Conservation (phyloP, 164 flowering plant genomes). For the Liriodendron chinense region DNA sequence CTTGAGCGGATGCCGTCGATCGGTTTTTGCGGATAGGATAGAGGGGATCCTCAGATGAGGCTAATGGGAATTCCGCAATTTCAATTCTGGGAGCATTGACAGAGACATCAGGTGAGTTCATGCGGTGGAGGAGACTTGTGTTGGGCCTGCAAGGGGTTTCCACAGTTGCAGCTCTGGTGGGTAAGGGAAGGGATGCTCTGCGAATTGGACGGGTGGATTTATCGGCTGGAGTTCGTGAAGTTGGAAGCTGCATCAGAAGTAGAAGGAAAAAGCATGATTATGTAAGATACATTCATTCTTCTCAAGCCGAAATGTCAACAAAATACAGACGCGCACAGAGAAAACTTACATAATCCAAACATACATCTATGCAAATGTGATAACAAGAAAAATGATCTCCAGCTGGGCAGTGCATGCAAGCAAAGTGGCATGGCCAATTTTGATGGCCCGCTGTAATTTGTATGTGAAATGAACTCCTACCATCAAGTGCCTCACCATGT, state of each 20-base stretch:
- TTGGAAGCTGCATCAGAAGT: conserved; percentile 47
- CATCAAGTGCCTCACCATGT: too few species aligned
- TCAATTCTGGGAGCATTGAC: conserved; percentile 88
- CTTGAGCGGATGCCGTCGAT: conserved; percentile 37
- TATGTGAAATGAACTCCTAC: too few species aligned
- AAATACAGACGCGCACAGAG: background rate
- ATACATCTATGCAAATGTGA: too few species aligned
- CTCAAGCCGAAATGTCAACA: background rate
- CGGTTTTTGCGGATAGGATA: conserved; percentile 41
- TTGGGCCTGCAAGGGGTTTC: conserved; percentile 39
- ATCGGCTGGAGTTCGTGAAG: conserved; percentile 37
- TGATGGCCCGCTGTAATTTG: too few species aligned
- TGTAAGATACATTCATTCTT: background rate
- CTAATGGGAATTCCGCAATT: conserved; percentile 83
- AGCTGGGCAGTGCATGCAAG: too few species aligned
- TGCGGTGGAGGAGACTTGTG: conserved; percentile 35
- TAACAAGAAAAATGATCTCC: too few species aligned
- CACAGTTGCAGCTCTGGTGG: conserved; percentile 30
- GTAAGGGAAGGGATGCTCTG: conserved; percentile 74
- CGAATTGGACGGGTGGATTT: conserved; percentile 39
- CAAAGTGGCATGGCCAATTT: too few species aligned
- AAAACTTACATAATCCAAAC: background rate
- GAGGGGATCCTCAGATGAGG: conserved; percentile 58
- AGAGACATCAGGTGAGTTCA: conserved; percentile 85
- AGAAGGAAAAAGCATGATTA: background rate